These are phyloP conservation scores for Penicillium fimorum DNA, from an alignment of 495 filamentous ascomycete species.

Conservation along the genomic window DNA sequence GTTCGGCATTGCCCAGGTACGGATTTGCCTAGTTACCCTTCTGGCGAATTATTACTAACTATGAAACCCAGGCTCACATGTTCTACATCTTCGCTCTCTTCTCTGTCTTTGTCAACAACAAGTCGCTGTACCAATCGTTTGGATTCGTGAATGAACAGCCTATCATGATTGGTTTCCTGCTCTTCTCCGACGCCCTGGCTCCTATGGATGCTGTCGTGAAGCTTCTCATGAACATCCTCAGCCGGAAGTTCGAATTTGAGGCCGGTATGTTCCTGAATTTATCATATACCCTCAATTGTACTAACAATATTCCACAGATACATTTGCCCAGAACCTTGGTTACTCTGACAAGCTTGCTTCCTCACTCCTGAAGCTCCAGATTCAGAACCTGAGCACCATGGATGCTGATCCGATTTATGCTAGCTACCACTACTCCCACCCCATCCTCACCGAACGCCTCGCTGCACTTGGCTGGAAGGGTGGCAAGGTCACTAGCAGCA, in stretches of 20 bases:
- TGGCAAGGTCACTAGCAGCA: constrained; percentile 51
- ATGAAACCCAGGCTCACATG: constrained; percentile 67
- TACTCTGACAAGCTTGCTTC: constrained; percentile 81
- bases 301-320: constrained; percentile 44
- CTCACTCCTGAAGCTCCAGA: constrained; percentile 93
- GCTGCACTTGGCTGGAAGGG: constrained; percentile 83
- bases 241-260: constrained; percentile 90
- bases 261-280: constrained; percentile 59
- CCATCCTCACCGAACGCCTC: constrained; percentile 89
- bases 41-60: constrained; percentile 7
- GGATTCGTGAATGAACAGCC: constrained; percentile 83
- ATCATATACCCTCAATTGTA: neutral
- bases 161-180: constrained; percentile 92
- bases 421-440: constrained; percentile 96
- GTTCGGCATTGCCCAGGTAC: constrained; percentile 83
- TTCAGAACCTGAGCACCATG: constrained; percentile 97
- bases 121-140: constrained; percentile 84
- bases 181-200: constrained; percentile 90
- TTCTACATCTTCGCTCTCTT: constrained; percentile 97
- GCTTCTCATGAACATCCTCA: constrained; percentile 93
- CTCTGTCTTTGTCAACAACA: constrained; percentile 95
- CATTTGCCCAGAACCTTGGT: constrained; percentile 81
- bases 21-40: constrained; percentile 11
- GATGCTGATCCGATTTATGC: constrained; percentile 98
- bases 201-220: constrained; percentile 92